Conservation (phyloP, 1,284 basidiomycete genomes). For the Cryptococcus sp. region DNA sequence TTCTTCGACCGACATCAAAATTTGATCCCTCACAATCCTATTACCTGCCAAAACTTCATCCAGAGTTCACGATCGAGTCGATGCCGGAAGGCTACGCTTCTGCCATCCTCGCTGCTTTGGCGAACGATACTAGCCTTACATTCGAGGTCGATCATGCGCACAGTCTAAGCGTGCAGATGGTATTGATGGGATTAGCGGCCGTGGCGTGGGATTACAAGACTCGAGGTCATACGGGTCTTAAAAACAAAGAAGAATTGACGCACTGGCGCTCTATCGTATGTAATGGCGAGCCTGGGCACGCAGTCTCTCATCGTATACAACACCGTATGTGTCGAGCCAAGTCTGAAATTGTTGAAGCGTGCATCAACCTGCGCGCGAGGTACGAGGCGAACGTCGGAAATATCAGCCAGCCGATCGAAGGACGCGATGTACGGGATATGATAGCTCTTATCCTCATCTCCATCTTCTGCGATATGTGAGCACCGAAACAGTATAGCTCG, state of each 20-base stretch:
- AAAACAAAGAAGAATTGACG: conserved; percentile 41
- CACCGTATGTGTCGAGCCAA: neutral
- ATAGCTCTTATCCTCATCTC: conserved; percentile 45
- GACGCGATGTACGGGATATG: conserved; percentile 39
- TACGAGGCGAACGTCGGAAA: conserved; percentile 32
- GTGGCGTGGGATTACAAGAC: conserved; percentile 47
- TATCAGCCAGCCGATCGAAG: conserved; percentile 28
- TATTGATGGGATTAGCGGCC: conserved; percentile 40
- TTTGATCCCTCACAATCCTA: conserved; percentile 11
- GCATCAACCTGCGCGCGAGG: conserved; percentile 35
- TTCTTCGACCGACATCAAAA: conserved; percentile 7
- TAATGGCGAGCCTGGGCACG: conserved; percentile 36
- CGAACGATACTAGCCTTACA: conserved; percentile 19
- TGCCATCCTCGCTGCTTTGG: conserved; percentile 33
- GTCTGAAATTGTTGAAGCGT: neutral
- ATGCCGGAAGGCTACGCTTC: conserved; percentile 42
- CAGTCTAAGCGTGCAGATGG: conserved; percentile 32
- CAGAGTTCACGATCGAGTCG: conserved; percentile 36
- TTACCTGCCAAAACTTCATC: conserved; percentile 41
- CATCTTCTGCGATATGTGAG: conserved; percentile 44
- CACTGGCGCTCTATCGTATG: conserved; percentile 44
- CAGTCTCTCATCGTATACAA: no score
- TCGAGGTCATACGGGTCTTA: conserved; percentile 45
- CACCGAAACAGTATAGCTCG: neutral
- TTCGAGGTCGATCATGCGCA: conserved; percentile 39